Evolutionary conservation across 192 early-diverging fungal genomes (phyloP).

Genomic region (Funneliformis geosporum): DNA sequence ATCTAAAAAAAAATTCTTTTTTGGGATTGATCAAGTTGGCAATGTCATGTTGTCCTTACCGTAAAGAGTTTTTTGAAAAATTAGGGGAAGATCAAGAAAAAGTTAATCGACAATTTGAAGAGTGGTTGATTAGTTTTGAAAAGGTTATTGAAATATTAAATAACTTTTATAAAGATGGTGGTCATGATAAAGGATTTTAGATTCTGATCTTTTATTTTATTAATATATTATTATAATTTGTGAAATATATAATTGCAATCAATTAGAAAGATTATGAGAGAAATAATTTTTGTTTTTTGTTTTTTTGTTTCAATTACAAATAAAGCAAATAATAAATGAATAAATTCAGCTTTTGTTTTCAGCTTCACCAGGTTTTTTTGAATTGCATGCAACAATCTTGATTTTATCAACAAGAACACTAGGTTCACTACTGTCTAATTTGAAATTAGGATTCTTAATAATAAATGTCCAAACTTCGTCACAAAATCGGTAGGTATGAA

Average conservation of each 20-base stretch:
- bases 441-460: constrained; percentile 81
- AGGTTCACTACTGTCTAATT: constrained; percentile 79
- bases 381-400: constrained; percentile 94
- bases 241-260: background rate
- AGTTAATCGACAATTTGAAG: constrained; percentile 57
- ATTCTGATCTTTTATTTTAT: background rate
- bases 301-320: background rate
- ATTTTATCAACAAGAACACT: constrained; percentile 81
- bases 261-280: background rate
- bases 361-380: constrained; percentile 70
- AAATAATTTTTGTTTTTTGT: background rate
- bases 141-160: constrained; percentile 65
- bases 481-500: constrained; percentile 91
- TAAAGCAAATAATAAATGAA: background rate
- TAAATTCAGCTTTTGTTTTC: constrained; percentile 18
- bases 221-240: background rate
- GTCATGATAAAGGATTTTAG: constrained; percentile 29
- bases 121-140: constrained; percentile 79
- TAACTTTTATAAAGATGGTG: constrained; percentile 51
- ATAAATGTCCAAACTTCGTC: constrained; percentile 99
- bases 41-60: constrained; percentile 92
- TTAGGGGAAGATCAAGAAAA: constrained; percentile 66
- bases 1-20: background rate
- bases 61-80: constrained; percentile 85
- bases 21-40: constrained; percentile 55